Percentiles rank a stretch among this genome's conserved stretches.
Evolutionary conservation across 2,329 filamentous ascomycete species (phyloP).

Genomic region (Calonectria multiphialidica): DNA sequence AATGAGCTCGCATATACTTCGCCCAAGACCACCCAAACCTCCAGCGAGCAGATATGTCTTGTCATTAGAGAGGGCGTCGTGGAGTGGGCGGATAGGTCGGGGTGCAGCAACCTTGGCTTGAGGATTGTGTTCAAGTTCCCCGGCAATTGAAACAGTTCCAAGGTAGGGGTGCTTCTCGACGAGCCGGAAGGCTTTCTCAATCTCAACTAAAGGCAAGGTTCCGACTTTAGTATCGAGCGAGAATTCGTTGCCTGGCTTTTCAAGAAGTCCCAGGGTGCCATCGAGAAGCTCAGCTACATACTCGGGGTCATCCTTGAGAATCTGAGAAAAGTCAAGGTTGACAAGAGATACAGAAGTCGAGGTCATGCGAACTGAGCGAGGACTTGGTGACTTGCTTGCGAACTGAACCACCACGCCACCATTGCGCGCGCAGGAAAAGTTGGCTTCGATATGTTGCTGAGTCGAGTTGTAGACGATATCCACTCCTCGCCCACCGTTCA

Average conservation of each 20-base stretch:
- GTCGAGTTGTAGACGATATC: constrained; percentile 62
- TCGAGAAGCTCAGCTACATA: constrained; percentile 47
- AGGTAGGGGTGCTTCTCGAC: constrained; percentile 43
- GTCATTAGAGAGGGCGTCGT: constrained; percentile 48
- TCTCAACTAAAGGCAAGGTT: constrained; percentile 29
- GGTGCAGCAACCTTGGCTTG: constrained; percentile 39
- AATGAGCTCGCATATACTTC: constrained; percentile 64
- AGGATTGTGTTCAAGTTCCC: constrained; percentile 5
- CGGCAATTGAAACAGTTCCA: constrained; percentile 37
- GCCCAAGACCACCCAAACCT: constrained; percentile 68
- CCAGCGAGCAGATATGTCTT: constrained; percentile 68
- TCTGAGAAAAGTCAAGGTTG: constrained; percentile 48
- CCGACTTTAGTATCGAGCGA: constrained; percentile 14
- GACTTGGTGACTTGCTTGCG: constrained; percentile 36
- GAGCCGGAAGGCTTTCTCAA: constrained; percentile 43
- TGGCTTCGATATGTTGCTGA: constrained; percentile 47
- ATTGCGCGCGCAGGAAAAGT: constrained; percentile 50
- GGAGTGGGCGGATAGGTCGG: constrained; percentile 40
- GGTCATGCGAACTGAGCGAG: constrained; percentile 22
- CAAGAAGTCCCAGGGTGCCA: constrained; percentile 4
- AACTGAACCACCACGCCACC: constrained; percentile 51
- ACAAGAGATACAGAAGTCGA: constrained; percentile 44
- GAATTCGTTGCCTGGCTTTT: neutral
- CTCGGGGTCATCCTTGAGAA: constrained; percentile 48
- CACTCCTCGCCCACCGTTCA: constrained; percentile 50